These are phyloP conservation scores for Schizophyllum amplum DNA, from an alignment of 1,284 basidiomycete species.

Conservation along the genomic window DNA sequence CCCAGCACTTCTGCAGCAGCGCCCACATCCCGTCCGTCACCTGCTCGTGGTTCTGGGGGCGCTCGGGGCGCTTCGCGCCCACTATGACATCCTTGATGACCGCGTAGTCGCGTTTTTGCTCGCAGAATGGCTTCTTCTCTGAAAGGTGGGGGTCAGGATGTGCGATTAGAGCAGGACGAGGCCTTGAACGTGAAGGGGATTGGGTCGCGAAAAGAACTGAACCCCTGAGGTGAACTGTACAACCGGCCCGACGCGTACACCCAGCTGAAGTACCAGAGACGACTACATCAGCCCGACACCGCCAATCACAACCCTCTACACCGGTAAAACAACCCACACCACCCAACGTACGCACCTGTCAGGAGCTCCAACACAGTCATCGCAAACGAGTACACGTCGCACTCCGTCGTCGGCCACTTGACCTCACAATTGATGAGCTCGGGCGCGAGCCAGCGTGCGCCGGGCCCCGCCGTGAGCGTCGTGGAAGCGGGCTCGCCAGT, in stretches of 20 bases:
- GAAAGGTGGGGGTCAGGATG: too few relatives aligned
- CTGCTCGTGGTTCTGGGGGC: conserved; percentile 16
- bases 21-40: conserved; percentile 39
- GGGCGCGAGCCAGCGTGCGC: conserved; percentile 49
- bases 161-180: too few relatives aligned
- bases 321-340: too few relatives aligned
- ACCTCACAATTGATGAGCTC: conserved; percentile 40
- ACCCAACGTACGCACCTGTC: conserved; percentile 28
- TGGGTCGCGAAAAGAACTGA: too few relatives aligned
- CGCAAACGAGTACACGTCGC: conserved; percentile 47
- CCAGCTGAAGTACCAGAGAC: too few relatives aligned
- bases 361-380: conserved; percentile 51
- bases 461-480: conserved; percentile 30
- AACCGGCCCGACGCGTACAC: too few relatives aligned
- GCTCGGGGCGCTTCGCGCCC: too few relatives aligned
- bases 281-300: too few relatives aligned
- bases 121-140: conserved; percentile 34
- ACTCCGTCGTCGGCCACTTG: conserved; percentile 30
- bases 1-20: conserved; percentile 37
- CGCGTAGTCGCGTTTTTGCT: conserved; percentile 35
- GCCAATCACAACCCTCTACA: too few relatives aligned
- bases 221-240: too few relatives aligned
- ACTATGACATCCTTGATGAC: conserved; percentile 37
- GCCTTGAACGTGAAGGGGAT: too few relatives aligned
- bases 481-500: conserved; percentile 34